Evolutionary conservation across 1,284 basidiomycete species (phyloP), one percentile per base, ranked within the genome.

Genomic region (Polyporus tsugae): DNA sequence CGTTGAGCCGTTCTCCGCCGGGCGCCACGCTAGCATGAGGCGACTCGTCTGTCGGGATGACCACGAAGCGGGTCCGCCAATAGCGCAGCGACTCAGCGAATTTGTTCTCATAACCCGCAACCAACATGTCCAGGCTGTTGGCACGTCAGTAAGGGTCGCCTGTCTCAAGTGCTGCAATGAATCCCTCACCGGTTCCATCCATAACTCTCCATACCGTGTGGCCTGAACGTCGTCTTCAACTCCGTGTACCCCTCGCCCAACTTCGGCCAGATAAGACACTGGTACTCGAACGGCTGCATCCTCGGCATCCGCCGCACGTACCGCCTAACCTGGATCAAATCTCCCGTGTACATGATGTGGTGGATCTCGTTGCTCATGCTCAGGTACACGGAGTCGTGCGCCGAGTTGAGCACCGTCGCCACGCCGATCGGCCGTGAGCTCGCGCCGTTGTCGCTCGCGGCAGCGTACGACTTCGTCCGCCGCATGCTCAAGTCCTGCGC

Each of bases 301-400:
- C 79, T 85, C 41, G 86, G 87, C 81, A 93, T 87, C 72, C 93
- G 87, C 58, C 96, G 86, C 29, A 96, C 92, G 78, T 96, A 96
- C 29, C 96, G 86, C 76, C 93, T 88, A 11, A 99, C 95, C 74
- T 96, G 92, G 70, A 98, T 95, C 25, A 91, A 88, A 73, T 96
- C 94, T 22, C 94, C 93, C 25, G 89, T 91, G 66, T 96, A 99
- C 25, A 92, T 91, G 73, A 99, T 91, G 36, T 94, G 87, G 79
- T 99, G 97, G 61, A 99, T 95, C 80, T 98, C 96, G 78, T 97
- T 98, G 77, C 92, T 93, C 88, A 97, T 96, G 73, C 95, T 95
- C 63, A 99, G 85, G 81, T 94, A 98, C 29, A 98, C 92, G 0
- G 96, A 93, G 59, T 91, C 87, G 63, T 81, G 82, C n/a, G 87